Conservation (phyloP, 352 stramenopile species). For the Phytophthora tentaculata region DNA sequence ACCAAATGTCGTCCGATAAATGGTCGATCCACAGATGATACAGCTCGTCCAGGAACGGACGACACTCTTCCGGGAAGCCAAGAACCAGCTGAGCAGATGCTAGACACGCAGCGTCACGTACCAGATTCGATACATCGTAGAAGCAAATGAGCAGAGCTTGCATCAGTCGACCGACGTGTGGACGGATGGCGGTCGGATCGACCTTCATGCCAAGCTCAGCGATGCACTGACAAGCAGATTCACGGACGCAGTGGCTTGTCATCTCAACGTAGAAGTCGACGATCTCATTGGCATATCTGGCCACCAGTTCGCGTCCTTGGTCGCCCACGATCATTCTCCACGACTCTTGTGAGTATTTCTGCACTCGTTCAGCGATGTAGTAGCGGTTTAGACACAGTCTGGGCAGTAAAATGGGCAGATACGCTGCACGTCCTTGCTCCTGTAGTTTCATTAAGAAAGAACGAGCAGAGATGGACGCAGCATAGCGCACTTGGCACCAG, state of each 20-base stretch:
- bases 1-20: slow-evolving; percentile 97
- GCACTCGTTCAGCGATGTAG: slow-evolving; percentile 97
- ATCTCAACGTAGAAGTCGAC: slow-evolving; percentile 97
- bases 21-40: slow-evolving; percentile 94
- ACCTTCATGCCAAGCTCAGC: slow-evolving; percentile 95
- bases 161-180: slow-evolving; percentile 73
- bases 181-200: slow-evolving; percentile 61
- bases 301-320: slow-evolving; percentile 84
- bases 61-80: slow-evolving; percentile 89
- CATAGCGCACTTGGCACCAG: slow-evolving; percentile 97
- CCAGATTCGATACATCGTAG: slow-evolving; percentile 95
- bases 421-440: slow-evolving; percentile 52
- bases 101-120: slow-evolving; percentile 96
- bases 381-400: slow-evolving; percentile 97
- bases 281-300: slow-evolving; percentile 87
- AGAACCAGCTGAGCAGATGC: slow-evolving; percentile 82
- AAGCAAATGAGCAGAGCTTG: slow-evolving; percentile 95
- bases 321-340: slow-evolving; percentile 92
- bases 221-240: slow-evolving; percentile 96
- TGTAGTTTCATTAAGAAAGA: slow-evolving; percentile 88
- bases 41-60: slow-evolving; percentile 87
- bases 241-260: slow-evolving; percentile 95
- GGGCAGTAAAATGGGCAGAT: slow-evolving; percentile 88
- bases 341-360: slow-evolving; percentile 96
- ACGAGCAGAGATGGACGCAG: slow-evolving; percentile 91